These are phyloP conservation scores for Themeda triandra DNA, from an alignment of 176 grass and related monocot genomes.

Conservation along the genomic window DNA sequence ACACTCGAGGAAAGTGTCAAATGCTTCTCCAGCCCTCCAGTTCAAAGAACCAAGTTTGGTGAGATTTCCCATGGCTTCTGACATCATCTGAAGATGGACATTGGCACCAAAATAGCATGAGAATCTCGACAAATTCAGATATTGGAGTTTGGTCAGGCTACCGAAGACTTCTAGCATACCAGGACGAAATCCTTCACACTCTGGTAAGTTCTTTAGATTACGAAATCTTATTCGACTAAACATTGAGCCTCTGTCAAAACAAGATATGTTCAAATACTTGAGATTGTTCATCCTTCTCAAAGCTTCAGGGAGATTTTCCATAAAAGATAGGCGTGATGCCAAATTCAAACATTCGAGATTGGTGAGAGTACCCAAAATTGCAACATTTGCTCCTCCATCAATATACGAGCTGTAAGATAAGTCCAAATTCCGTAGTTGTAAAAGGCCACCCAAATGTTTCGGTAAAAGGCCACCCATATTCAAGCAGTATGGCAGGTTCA, in stretches of 20 bases:
- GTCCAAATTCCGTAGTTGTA: neutral
- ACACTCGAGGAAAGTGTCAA: too few relatives aligned
- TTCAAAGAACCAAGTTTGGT: neutral
- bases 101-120: neutral
- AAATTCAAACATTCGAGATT: too few relatives aligned
- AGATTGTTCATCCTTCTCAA: too few relatives aligned
- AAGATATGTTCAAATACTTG: too few relatives aligned
- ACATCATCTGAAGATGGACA: neutral
- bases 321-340: too few relatives aligned
- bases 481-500: neutral
- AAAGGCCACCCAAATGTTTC: neutral
- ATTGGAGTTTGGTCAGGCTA: neutral
- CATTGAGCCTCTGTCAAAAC: too few relatives aligned
- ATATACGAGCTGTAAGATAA: neutral
- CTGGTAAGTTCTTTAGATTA: neutral
- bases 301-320: too few relatives aligned
- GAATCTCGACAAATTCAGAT: neutral
- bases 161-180: neutral
- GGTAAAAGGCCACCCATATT: neutral
- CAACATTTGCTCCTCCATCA: too few relatives aligned
- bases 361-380: too few relatives aligned
- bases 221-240: neutral
- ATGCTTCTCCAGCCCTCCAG: too few relatives aligned
- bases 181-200: fast-evolving
- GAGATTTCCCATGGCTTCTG: neutral